Conservation (phyloP, 352 stramenopile genomes). For the Globisporangium iwayamae region DNA sequence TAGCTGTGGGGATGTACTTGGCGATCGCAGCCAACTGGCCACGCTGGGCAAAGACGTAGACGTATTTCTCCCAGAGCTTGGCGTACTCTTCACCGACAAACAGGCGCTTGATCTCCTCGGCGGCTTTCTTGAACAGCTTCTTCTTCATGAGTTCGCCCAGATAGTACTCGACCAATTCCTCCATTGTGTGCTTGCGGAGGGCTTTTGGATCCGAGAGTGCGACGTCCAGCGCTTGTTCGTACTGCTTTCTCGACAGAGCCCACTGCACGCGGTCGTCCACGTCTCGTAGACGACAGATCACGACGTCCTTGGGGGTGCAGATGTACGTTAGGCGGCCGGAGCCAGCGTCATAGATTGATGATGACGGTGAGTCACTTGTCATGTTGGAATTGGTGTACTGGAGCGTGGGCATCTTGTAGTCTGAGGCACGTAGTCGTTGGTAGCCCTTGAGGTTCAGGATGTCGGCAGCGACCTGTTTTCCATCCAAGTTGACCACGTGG, state of each 20-base stretch:
- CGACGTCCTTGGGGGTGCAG: constrained; percentile 81
- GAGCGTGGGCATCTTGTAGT: constrained; percentile 82
- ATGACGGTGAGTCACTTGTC: constrained; percentile 19
- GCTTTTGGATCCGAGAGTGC: constrained; percentile 55
- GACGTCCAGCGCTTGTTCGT: constrained; percentile 52
- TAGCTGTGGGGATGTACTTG: constrained; percentile 68
- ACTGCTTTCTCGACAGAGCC: constrained; percentile 62
- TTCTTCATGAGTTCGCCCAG: constrained; percentile 67
- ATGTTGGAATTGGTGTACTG: constrained; percentile 37
- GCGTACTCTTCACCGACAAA: constrained; percentile 69
- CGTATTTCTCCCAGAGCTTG: constrained; percentile 82
- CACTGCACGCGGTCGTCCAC: constrained; percentile 76
- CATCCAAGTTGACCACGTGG: constrained; percentile 86
- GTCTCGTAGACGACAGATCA: constrained; percentile 78
- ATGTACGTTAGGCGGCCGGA: constrained; percentile 69
- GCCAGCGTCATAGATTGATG: constrained; percentile 67
- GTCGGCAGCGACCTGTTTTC: constrained; percentile 83
- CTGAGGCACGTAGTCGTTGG: constrained; percentile 62
- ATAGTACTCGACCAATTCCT: constrained; percentile 74
- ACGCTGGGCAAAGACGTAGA: constrained; percentile 82
- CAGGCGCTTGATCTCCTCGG: constrained; percentile 69
- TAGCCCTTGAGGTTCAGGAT: constrained; percentile 75
- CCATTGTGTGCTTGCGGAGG: constrained; percentile 48
- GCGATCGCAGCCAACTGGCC: constrained; percentile 71
- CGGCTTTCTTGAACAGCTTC: constrained; percentile 67